Conservation (phyloP, 2,329 filamentous ascomycete species). For the Sarocladium oryzae region DNA sequence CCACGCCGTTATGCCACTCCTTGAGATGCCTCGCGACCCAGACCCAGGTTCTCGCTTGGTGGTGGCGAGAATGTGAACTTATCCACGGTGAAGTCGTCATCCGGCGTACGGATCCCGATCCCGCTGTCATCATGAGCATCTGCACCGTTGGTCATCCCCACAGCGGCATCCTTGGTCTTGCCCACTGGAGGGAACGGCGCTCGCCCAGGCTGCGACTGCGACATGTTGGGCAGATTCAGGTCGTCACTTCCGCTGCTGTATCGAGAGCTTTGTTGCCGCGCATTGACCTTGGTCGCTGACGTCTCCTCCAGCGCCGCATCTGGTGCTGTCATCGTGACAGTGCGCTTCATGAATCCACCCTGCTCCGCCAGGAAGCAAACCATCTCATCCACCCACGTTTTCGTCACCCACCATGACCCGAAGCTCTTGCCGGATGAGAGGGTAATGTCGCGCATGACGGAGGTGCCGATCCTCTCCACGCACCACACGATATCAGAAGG, state of each 20-base stretch:
- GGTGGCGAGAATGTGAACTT: constrained; percentile 45
- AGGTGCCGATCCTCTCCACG: constrained; percentile 68
- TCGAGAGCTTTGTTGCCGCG: constrained; percentile 27
- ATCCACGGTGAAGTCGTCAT: constrained; percentile 56
- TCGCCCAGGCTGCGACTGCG: constrained; percentile 41
- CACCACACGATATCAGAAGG: constrained; percentile 70
- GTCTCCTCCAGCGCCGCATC: constrained; percentile 26
- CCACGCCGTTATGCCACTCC: constrained; percentile 9
- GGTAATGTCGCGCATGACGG: constrained; percentile 75
- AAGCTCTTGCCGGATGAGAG: constrained; percentile 74
- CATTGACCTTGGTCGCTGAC: constrained; percentile 25
- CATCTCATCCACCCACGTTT: constrained; percentile 95
- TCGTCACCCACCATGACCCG: constrained; percentile 91
- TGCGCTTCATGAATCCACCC: constrained; percentile 74
- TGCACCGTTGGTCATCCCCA: constrained; percentile 28
- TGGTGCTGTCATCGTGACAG: constrained; percentile 27
- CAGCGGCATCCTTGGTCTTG: constrained; percentile 35
- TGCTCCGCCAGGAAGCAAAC: constrained; percentile 82
- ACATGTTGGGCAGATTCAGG: constrained; percentile 35
- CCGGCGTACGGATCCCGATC: constrained; percentile 63
- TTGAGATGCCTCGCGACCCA: constrained; percentile 23
- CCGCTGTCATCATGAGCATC: constrained; percentile 64
- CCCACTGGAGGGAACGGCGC: constrained; percentile 43
- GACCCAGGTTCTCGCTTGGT: constrained; percentile 28
- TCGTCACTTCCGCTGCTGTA: constrained; percentile 42